These are phyloP conservation scores for Trypanosoma scelopori DNA, from an alignment of 208 protist species.

Conservation along the genomic window DNA sequence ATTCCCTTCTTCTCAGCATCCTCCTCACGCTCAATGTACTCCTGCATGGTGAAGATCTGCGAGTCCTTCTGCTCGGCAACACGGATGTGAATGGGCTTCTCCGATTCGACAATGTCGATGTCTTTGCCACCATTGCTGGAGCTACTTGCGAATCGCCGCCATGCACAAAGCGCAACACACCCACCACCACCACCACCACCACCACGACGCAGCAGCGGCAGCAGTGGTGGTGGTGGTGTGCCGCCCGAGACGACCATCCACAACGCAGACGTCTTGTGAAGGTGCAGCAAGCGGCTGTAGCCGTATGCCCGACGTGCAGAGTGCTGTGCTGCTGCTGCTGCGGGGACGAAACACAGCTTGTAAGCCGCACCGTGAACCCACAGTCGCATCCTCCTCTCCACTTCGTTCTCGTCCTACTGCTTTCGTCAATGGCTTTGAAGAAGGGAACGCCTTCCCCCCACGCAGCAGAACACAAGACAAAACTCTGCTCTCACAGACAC, in stretches of 20 bases:
- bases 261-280: background rate
- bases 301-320: too few relatives aligned
- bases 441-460: too few relatives aligned
- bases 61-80: conserved; percentile 72
- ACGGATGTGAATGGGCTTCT: conserved; percentile 71
- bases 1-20: conserved; percentile 41
- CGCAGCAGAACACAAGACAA: too few relatives aligned
- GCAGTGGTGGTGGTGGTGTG: background rate
- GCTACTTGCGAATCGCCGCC: background rate
- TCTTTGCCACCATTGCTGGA: conserved; percentile 34
- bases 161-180: background rate
- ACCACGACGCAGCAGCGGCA: too few relatives aligned
- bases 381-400: too few relatives aligned
- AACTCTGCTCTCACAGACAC: too few relatives aligned
- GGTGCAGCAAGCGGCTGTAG: too few relatives aligned
- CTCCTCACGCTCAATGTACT: conserved; percentile 80
- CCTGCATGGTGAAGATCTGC: conserved; percentile 79
- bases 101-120: conserved; percentile 61
- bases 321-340: too few relatives aligned
- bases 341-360: too few relatives aligned
- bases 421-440: too few relatives aligned
- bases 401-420: too few relatives aligned
- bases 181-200: background rate
- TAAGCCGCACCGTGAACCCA: too few relatives aligned
- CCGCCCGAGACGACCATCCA: background rate